Percentiles rank a stretch among this genome's conserved stretches.
phyloP scores from a whole-genome alignment of 495 filamentous ascomycete species.

The Friedmanniomyces endolithicus region DNA sequence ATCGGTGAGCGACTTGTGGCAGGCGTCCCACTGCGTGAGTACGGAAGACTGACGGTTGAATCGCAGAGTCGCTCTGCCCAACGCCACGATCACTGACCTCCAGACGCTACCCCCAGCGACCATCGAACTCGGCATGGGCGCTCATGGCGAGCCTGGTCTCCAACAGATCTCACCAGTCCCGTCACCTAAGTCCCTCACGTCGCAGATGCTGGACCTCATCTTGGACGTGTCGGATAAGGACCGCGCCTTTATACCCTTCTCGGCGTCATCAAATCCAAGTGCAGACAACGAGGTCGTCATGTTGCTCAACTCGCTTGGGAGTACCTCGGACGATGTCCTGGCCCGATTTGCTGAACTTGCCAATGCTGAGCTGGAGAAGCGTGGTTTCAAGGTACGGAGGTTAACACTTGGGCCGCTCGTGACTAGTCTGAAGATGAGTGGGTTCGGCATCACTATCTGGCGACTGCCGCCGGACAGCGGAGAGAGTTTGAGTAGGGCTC shows the following conservation, averaged over 20 bases:
- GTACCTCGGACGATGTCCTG: slow-evolving; percentile 20
- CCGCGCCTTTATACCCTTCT: slow-evolving; percentile 20
- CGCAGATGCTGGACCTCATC: slow-evolving; percentile 18
- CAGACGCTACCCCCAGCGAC: slow-evolving; percentile 19
- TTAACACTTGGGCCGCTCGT: slow-evolving; percentile 19
- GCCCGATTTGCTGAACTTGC: slow-evolving; percentile 21
- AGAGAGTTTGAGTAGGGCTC: slow-evolving; percentile 9
- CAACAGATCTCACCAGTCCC: slow-evolving; percentile 22
- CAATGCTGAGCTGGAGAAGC: slow-evolving; percentile 12
- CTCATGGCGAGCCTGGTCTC: slow-evolving; percentile 20
- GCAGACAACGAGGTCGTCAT: slow-evolving; percentile 18
- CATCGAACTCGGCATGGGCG: slow-evolving; percentile 24
- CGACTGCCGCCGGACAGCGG: slow-evolving; percentile 14
- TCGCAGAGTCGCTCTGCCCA: slow-evolving; percentile 17
- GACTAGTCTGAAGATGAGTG: slow-evolving; percentile 21
- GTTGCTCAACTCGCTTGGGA: slow-evolving; percentile 20
- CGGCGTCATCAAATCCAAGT: background rate
- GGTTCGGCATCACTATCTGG: slow-evolving; percentile 21
- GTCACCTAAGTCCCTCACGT: slow-evolving; percentile 7
- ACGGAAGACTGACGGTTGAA: background rate
- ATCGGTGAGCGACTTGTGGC: slow-evolving; percentile 12
- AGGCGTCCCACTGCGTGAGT: background rate
- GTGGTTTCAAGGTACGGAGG: slow-evolving; percentile 17
- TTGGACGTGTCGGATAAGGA: slow-evolving; percentile 16
- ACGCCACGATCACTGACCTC: slow-evolving; percentile 19